Base-by-base conservation (phyloP, 2,329 filamentous ascomycete species). In the Dothistroma septosporum region DNA sequence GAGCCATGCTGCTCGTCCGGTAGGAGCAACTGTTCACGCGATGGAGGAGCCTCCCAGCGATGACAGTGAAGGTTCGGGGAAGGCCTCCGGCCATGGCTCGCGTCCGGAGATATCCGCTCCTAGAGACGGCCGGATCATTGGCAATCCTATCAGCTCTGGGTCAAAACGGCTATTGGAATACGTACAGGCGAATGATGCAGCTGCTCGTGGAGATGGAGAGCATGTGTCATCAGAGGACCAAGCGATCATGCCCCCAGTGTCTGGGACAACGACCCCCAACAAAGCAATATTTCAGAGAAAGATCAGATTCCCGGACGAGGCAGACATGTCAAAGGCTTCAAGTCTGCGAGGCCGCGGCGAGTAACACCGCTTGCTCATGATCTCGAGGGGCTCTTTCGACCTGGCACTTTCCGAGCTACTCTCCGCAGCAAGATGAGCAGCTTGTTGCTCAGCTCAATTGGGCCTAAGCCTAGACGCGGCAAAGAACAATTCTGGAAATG, bases 291-390 rank as follows among this genome's bases (percentile, higher is more conserved):
- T 65, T 61, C 66, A 72, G 47, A 64, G 72, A 32, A 74, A 66
- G 46, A 74, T 74, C 53, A 65, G 69, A 11, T 74, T 73, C 46
- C 63, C 61, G 21, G 72, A 73, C 52, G 70, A 73, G 32, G 50
- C 47, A 24, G 31, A 44, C 31, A 31, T 14, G 4, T 44, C 55
- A 5, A 59, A 55, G n/a, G 50, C 50, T 33, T 53, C 50, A 35
- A 53, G 50, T 11, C 5, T 53, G 7, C 41, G 50, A 58, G 31
- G 49, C 46, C 37, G 55, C 11, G 22, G 46, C 44, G 16, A n/a
- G 22, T 48, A 44, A 46, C 22, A n/a, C 44, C 32, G 35, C 52
- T 31, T 58, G 33, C 46, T 21, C 28, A 22, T 44, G 31, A 44
- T 52, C 22, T 31, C 54, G 53, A 48, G 41, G 49, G 21, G 44